A percentile compares a stretch with the other conserved stretches of the same genome.
These are phyloP conservation scores for Alternaria arbusti DNA, from an alignment of 2,329 filamentous ascomycete species.

Conservation along the genomic window DNA sequence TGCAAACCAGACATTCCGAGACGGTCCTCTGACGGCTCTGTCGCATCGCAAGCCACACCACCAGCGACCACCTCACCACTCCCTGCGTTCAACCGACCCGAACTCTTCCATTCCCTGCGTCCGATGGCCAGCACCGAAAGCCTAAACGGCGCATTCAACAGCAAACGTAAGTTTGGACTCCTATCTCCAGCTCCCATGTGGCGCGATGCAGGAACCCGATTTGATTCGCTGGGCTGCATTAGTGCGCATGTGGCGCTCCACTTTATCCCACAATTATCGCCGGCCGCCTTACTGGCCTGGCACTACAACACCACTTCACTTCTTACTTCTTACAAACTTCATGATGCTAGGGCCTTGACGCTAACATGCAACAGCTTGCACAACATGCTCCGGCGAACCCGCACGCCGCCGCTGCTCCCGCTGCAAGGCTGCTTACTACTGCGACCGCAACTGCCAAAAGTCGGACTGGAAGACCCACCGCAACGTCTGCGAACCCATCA, in stretches of 20 bases:
- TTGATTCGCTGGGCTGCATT: constrained; percentile 21
- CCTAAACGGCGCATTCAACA: constrained; percentile 27
- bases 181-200: constrained; percentile 20
- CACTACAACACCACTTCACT: constrained; percentile 2
- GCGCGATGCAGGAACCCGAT: constrained; percentile 35
- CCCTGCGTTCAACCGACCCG: constrained; percentile 30
- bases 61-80: constrained; percentile 20
- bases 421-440: constrained; percentile 58
- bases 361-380: constrained; percentile 25
- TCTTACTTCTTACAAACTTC: too few relatives aligned
- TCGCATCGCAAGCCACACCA: constrained; percentile 22
- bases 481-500: constrained; percentile 48
- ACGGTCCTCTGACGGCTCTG: constrained; percentile 30
- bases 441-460: constrained; percentile 60
- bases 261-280: constrained; percentile 16
- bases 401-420: constrained; percentile 52
- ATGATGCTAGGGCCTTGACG: background rate
- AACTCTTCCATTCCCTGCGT: constrained; percentile 30
- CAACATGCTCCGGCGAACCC: constrained; percentile 30
- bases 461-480: constrained; percentile 60
- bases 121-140: constrained; percentile 35
- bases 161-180: constrained; percentile 31
- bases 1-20: constrained; percentile 20
- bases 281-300: constrained; percentile 10
- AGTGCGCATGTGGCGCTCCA: constrained; percentile 20